Evolutionary conservation across 2,329 filamentous ascomycete genomes (phyloP).

Genomic region (Calonectria naviculata): DNA sequence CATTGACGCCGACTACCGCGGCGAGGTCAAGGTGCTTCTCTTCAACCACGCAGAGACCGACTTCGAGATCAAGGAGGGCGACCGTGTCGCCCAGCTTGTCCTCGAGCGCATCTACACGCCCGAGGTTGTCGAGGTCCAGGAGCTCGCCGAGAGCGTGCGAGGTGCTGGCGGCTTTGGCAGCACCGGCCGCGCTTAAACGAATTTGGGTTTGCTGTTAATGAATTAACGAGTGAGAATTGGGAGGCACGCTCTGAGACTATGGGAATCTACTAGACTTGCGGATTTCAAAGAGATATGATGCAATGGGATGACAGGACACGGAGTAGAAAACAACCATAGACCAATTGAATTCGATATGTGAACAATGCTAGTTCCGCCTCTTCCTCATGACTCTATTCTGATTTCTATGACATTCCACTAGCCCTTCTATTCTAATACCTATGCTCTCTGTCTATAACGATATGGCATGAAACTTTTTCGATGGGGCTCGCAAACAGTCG

Average conservation of each 20-base stretch:
- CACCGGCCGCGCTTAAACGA: conserved; percentile 65
- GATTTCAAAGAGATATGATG: neutral
- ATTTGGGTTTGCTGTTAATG: conserved; percentile 6
- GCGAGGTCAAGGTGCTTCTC: conserved; percentile 91
- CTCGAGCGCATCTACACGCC: conserved; percentile 96
- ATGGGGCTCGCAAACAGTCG: conserved; percentile 73
- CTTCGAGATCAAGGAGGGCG: conserved; percentile 84
- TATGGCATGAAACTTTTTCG: conserved; percentile 70
- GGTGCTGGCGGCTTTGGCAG: conserved; percentile 94
- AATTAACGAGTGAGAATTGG: conserved; percentile 10
- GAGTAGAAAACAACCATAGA: conserved; percentile 11
- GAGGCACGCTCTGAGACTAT: neutral
- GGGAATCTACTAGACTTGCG: conserved; percentile 7
- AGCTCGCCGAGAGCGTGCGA: conserved; percentile 89
- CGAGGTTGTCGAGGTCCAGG: conserved; percentile 87
- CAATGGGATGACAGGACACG: conserved; percentile 9
- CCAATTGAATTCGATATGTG: conserved; percentile 4
- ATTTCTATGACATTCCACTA: conserved; percentile 9
- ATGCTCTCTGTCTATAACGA: conserved; percentile 50
- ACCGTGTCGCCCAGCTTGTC: conserved; percentile 93
- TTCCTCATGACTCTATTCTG: conserved; percentile 31
- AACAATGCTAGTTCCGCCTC: conserved; percentile 13
- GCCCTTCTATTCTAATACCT: conserved; percentile 8
- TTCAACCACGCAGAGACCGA: conserved; percentile 91
- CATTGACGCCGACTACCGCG: conserved; percentile 97